Conservation (phyloP, 1,139 yeast species). For the Nakaseomyces delphensis region DNA sequence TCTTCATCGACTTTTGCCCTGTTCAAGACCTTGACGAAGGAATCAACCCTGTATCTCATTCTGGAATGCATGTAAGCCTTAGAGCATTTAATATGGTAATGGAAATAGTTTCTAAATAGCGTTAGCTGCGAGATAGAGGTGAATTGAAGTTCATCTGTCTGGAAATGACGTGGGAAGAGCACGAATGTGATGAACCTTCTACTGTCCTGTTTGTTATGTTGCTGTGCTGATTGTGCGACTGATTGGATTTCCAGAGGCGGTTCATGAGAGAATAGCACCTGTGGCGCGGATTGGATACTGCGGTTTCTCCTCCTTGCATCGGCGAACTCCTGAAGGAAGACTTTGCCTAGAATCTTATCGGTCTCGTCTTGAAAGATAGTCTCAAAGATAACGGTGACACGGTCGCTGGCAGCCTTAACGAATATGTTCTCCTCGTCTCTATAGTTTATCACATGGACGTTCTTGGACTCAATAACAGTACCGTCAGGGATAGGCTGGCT, state of each 20-base stretch:
- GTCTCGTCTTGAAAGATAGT: conserved; percentile 95
- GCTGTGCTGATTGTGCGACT: conserved; percentile 11
- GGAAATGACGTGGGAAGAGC: conserved; percentile 49
- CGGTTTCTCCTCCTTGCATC: conserved; percentile 92
- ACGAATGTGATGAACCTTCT: conserved; percentile 74
- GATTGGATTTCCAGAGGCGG: conserved; percentile 68
- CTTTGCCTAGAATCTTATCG: conserved; percentile 89
- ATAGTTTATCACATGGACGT: conserved; percentile 68
- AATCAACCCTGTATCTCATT: conserved; percentile 92
- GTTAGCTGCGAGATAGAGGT: conserved; percentile 66
- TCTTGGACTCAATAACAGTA: conserved; percentile 33
- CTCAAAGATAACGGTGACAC: conserved; percentile 93
- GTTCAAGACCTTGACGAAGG: conserved; percentile 88
- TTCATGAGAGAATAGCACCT: conserved; percentile 85
- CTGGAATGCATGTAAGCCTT: conserved; percentile 98
- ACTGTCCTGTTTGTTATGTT: conserved; percentile 40
- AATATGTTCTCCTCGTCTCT: conserved; percentile 91
- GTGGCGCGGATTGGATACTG: conserved; percentile 96
- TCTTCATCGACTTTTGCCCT: conserved; percentile 92
- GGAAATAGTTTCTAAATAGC: conserved; percentile 91
- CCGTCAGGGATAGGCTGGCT: conserved; percentile 40
- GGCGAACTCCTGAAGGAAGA: conserved; percentile 92
- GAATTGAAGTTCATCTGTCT: conserved; percentile 48
- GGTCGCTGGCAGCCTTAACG: conserved; percentile 85
- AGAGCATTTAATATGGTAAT: conserved; percentile 94